Evolutionary conservation across 148 eudicot genomes (phyloP), one percentile per base, ranked within the genome.

Genomic region (Camellia lanceoleosa): DNA sequence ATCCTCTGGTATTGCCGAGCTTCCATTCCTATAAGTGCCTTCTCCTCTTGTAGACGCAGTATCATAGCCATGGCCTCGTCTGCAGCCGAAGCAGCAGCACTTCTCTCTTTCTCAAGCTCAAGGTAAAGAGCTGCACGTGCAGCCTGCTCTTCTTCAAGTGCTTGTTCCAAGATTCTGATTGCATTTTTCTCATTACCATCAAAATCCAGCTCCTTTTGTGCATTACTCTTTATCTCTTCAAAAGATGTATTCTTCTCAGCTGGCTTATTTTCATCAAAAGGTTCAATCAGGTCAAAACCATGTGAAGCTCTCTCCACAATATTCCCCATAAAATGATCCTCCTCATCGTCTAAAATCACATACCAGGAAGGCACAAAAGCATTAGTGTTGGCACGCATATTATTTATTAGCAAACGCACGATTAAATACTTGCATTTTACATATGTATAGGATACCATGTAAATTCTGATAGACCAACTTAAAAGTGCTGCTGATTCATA

Each of bases 1-100:
- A 93, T 92, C 87, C 99, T 92, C 79, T 92, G 97, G 83, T 91
- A 93, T 74, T 96, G 99, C 10, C 94, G 92, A 74, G 98, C 94
- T 84, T 94, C 98, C 89, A 96, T 92, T 86, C 90, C 98, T 65
- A 93, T 78, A 30, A 95, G 86, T 78, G 98, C 98, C 84, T 96
- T 96, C 87, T 96, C 99, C 79, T 93, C 95, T 80, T 93, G 97
- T 18, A 94, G 82, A 19, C 98, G 95, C 52, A 89, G 81, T 79
- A 96, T 96, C 99, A 96, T 96, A 78, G 99, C 90, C 98, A 96
- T 96, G 47, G 99, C 97, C 85, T 96, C 99, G 83, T 96, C 98
- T 8, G 99, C 94, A 80, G 98, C 97, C 70, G 88, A 85, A 55
- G 98, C 98, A 78, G 99, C 95, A 70, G 99, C 95, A 85, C 73